phyloP scores from a whole-genome alignment of 768 basidiomycete genomes.

The Heimioporus sp. region DNA sequence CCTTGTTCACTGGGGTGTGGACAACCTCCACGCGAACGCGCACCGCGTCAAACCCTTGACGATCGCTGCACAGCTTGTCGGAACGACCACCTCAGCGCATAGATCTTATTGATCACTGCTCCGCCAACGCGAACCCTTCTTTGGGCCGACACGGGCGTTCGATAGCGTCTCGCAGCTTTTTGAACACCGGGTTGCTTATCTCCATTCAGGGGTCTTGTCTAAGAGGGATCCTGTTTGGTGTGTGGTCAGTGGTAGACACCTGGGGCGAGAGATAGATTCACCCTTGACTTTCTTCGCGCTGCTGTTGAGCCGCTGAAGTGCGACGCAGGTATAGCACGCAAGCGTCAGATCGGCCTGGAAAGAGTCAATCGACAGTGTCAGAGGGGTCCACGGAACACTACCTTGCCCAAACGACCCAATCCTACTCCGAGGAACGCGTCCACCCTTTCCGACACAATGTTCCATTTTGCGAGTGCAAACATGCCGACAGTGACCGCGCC shows the following conservation, averaged over 20 bases:
- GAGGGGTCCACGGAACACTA: slow-evolving; percentile 27
- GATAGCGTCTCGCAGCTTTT: slow-evolving; percentile 76
- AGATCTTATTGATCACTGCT: slow-evolving; percentile 97
- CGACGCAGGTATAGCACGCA: slow-evolving; percentile 91
- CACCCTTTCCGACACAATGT: slow-evolving; percentile 77
- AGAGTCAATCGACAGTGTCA: neutral
- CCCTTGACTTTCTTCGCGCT: slow-evolving; percentile 98
- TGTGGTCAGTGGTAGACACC: neutral
- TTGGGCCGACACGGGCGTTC: slow-evolving; percentile 77
- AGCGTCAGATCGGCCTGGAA: slow-evolving; percentile 80
- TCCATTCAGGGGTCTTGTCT: slow-evolving; percentile 80
- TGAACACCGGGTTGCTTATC: slow-evolving; percentile 87
- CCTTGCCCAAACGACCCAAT: slow-evolving; percentile 81
- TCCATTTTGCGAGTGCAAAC: slow-evolving; percentile 82
- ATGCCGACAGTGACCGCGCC: slow-evolving; percentile 97
- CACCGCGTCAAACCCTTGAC: slow-evolving; percentile 78
- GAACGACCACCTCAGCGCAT: slow-evolving; percentile 93
- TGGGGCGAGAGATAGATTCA: slow-evolving; percentile 21
- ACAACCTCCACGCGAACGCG: slow-evolving; percentile 52
- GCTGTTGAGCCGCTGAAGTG: slow-evolving; percentile 87
- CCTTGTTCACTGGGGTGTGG: slow-evolving; percentile 11
- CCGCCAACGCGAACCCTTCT: slow-evolving; percentile 97
- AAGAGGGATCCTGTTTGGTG: slow-evolving; percentile 69
- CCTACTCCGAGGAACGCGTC: slow-evolving; percentile 87
- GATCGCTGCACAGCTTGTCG: slow-evolving; percentile 76